phyloP scores from a whole-genome alignment of 129 eudicot species.

The Heracleum sosnowskyi region DNA sequence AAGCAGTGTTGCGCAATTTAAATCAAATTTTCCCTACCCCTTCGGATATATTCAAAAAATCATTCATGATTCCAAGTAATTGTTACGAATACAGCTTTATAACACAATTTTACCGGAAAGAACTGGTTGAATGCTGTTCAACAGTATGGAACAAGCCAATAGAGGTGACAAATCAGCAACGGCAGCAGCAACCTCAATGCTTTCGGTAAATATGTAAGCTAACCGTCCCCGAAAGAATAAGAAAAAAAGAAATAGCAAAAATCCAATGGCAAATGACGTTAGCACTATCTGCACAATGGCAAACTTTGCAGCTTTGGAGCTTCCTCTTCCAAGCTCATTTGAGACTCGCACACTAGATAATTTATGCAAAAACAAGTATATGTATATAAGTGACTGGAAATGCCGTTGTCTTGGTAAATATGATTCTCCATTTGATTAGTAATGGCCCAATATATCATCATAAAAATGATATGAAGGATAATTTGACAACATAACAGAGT shows the following conservation, averaged over 20 bases:
- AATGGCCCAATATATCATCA: background rate
- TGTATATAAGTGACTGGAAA: background rate
- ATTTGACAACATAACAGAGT: background rate
- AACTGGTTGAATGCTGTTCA: slow-evolving; percentile 46
- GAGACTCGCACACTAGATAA: slow-evolving; percentile 42
- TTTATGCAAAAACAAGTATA: background rate
- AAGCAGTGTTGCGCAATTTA: background rate
- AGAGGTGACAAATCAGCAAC: slow-evolving; percentile 38
- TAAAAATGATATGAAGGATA: background rate
- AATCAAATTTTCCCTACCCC: background rate
- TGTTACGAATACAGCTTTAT: background rate
- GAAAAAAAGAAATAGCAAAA: slow-evolving; percentile 35
- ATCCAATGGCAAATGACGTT: slow-evolving; percentile 34
- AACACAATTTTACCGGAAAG: slow-evolving; percentile 28
- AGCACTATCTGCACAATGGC: slow-evolving; percentile 23
- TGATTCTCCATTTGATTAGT: background rate
- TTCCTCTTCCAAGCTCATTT: slow-evolving; percentile 51
- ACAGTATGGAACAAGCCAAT: slow-evolving; percentile 32
- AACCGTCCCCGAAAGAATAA: slow-evolving; percentile 31
- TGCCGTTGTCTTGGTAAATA: background rate
- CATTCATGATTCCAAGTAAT: background rate
- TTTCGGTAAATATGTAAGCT: slow-evolving; percentile 34
- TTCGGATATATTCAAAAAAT: too few species aligned
- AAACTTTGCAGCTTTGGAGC: slow-evolving; percentile 38
- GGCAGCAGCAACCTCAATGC: slow-evolving; percentile 20